Percentiles rank a stretch among this genome's conserved stretches.
phyloP scores from a whole-genome alignment of 805 yeast genomes.

The Candida orba region DNA sequence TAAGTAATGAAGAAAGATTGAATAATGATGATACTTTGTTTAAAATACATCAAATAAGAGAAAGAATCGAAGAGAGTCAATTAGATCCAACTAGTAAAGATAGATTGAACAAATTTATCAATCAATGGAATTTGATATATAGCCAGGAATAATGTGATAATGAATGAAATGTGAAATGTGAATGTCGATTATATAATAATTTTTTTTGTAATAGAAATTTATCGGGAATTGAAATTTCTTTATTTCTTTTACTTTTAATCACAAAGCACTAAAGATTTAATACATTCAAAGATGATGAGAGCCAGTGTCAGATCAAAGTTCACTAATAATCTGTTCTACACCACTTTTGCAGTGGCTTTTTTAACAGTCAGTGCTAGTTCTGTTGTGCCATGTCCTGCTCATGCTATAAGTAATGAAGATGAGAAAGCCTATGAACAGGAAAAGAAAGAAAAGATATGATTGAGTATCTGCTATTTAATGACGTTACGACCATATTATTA shows the following conservation, averaged over 20 bases:
- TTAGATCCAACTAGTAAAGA: conserved; percentile 14
- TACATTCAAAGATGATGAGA: conserved; percentile 27
- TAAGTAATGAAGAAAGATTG: conserved; percentile 10
- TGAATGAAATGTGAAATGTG: no score
- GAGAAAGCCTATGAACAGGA: conserved; percentile 22
- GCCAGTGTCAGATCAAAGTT: conserved; percentile 47
- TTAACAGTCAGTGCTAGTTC: conserved; percentile 36
- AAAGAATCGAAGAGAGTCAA: conserved; percentile 22
- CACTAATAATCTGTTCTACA: conserved; percentile 46
- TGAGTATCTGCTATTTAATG: neutral
- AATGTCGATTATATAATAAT: neutral
- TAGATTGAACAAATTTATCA: conserved; percentile 21
- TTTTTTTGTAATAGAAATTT: neutral
- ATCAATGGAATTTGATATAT: conserved; percentile 26
- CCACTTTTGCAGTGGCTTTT: conserved; percentile 58
- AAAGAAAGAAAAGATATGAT: conserved; percentile 5
- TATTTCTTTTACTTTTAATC: no score
- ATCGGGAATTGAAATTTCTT: no score
- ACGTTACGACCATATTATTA: conserved; percentile 5
- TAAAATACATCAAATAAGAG: conserved; percentile 24
- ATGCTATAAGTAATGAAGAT: conserved; percentile 33
- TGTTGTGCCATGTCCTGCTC: conserved; percentile 37
- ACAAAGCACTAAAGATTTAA: no score
- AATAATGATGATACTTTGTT: conserved; percentile 29
- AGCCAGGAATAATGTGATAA: neutral